Conservation (phyloP, 352 stramenopile species). For the Globisporangium spiculum region DNA sequence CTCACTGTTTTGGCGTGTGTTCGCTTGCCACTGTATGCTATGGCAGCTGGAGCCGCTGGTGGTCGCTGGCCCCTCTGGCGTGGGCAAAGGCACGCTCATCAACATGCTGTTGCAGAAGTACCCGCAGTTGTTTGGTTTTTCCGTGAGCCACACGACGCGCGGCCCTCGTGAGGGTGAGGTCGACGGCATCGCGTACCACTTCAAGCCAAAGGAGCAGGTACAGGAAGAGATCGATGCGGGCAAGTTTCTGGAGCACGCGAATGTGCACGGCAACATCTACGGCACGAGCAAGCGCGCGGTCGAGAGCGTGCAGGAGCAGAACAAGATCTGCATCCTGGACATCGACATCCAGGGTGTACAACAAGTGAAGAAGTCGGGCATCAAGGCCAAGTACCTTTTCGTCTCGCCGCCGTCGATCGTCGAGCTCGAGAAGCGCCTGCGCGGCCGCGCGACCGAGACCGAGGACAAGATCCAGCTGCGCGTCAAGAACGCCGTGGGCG, state of each 20-base stretch:
- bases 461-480: conserved; percentile 95
- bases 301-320: conserved; percentile 87
- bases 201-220: conserved; percentile 92
- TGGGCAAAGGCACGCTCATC: conserved; percentile 97
- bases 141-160: conserved; percentile 97
- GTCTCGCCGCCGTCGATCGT: conserved; percentile 95
- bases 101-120: conserved; percentile 87
- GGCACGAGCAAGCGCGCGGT: conserved; percentile 94
- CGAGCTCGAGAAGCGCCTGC: conserved; percentile 93
- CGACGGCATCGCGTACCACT: conserved; percentile 98
- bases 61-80: conserved; percentile 88
- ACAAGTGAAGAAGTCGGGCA: conserved; percentile 87
- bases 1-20: neutral
- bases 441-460: conserved; percentile 93
- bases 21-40: neutral
- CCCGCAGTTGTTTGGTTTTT: conserved; percentile 92
- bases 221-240: conserved; percentile 92
- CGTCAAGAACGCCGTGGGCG: conserved; percentile 90
- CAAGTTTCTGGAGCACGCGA: conserved; percentile 96
- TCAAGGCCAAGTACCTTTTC: conserved; percentile 95
- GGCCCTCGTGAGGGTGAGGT: conserved; percentile 91
- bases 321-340: conserved; percentile 98
- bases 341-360: conserved; percentile 98
- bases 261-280: conserved; percentile 98
- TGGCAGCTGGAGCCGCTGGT: conserved; percentile 79